Evolutionary conservation across 179 eudicot species (phyloP).

Genomic region (Silene noctiflora): DNA sequence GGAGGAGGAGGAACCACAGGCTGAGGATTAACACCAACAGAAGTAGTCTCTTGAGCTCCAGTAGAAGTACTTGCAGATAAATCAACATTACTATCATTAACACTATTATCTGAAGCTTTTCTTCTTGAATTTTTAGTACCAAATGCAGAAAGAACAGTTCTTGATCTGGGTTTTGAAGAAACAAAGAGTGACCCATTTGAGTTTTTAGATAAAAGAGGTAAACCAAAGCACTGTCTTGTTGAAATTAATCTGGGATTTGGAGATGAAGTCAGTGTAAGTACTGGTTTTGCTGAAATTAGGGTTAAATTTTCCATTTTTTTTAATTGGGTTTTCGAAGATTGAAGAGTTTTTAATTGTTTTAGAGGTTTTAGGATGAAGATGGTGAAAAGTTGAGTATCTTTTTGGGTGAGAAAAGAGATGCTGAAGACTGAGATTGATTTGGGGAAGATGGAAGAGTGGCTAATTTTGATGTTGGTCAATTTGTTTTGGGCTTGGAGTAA

Average conservation of each 20-base stretch:
- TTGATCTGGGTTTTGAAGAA: conserved; percentile 32
- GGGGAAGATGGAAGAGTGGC: no score
- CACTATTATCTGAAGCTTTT: background rate
- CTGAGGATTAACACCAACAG: conserved; percentile 63
- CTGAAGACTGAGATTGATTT: no score
- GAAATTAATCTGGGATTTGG: conserved; percentile 15
- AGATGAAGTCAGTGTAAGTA: conserved; percentile 25
- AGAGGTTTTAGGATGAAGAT: no score
- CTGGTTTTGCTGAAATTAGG: conserved; percentile 29
- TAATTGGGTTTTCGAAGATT: background rate
- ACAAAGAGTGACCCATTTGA: conserved; percentile 13
- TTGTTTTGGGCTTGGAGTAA: no score
- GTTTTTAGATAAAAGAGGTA: conserved; percentile 22
- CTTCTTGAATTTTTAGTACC: conserved; percentile 16
- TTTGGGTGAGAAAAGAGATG: no score
- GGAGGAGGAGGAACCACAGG: conserved; percentile 46
- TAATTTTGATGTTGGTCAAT: no score
- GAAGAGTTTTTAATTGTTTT: background rate
- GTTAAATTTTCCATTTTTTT: conserved; percentile 32
- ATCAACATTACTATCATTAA: conserved; percentile 5
- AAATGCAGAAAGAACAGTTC: conserved; percentile 21
- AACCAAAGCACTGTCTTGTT: conserved; percentile 25
- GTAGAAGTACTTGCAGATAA: conserved; percentile 53
- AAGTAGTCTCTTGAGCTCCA: conserved; percentile 45
- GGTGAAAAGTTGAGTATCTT: no score